Percentiles rank a stretch among this genome's conserved stretches.
Evolutionary conservation across 2,329 filamentous ascomycete species (phyloP).

Genomic region (Sporothrix brunneoviolacea): DNA sequence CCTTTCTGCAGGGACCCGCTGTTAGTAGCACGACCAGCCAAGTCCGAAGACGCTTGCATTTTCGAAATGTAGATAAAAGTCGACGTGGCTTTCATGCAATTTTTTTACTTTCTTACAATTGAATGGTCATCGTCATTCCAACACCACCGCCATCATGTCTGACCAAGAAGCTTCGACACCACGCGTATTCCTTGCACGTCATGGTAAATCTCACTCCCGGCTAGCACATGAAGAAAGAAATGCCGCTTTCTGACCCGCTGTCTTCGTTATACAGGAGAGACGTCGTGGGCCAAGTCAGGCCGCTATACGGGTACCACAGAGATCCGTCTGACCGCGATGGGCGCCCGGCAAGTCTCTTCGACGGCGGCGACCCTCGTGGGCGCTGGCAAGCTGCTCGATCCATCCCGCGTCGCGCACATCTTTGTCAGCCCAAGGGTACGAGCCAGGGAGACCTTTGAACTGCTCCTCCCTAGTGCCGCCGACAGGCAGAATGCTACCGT

Average conservation of each 20-base stretch:
- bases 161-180: conserved; percentile 31
- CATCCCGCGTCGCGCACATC: conserved; percentile 37
- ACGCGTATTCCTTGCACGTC: conserved; percentile 32
- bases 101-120: too few relatives aligned
- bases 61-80: too few relatives aligned
- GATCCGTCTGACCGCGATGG: conserved; percentile 33
- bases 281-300: conserved; percentile 41
- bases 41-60: too few relatives aligned
- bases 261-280: conserved; percentile 21
- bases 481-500: conserved; percentile 27
- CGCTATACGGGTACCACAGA: conserved; percentile 40
- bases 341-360: conserved; percentile 37
- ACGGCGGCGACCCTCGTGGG: conserved; percentile 43
- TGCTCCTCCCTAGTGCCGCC: conserved; percentile 30
- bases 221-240: too few relatives aligned
- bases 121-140: too few relatives aligned
- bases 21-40: too few relatives aligned
- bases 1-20: too few relatives aligned
- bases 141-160: too few relatives aligned
- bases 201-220: conserved; percentile 28
- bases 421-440: conserved; percentile 44
- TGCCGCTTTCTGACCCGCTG: too few relatives aligned
- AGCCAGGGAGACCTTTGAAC: conserved; percentile 41
- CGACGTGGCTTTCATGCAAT: too few relatives aligned
- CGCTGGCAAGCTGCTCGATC: conserved; percentile 43